Conservation (phyloP, 2,329 filamentous ascomycete species). For the Sarocladiaceae sp. region DNA sequence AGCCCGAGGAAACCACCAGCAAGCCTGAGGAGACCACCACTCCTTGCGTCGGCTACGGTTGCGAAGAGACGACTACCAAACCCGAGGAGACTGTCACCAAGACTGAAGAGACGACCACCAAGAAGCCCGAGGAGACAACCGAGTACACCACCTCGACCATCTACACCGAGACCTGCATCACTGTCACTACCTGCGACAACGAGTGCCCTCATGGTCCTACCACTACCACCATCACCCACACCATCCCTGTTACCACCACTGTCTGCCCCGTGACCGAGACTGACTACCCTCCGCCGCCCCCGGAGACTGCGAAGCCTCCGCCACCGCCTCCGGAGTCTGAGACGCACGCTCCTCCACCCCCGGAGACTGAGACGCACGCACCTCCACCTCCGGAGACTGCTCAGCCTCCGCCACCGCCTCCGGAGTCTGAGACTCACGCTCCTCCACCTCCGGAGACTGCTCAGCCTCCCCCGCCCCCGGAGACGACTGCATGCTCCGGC, state of each 20-base stretch:
- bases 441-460: not conserved
- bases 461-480: not conserved
- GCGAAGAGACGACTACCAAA: conserved; percentile 17
- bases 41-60: conserved; percentile 10
- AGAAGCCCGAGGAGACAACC: conserved; percentile 8
- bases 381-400: not conserved
- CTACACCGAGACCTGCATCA: conserved; percentile 18
- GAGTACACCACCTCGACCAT: conserved; percentile 18
- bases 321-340: not conserved
- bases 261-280: conserved; percentile 12
- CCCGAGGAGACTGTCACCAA: conserved; percentile 13
- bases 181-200: conserved; percentile 15
- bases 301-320: not conserved
- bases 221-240: conserved; percentile 13
- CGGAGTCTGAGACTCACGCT: not conserved
- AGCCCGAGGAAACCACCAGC: conserved; percentile 19
- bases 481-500: not conserved
- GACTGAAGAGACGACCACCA: not conserved
- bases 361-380: not conserved
- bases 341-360: not conserved
- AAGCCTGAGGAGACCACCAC: conserved; percentile 23
- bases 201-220: conserved; percentile 15
- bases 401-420: not conserved
- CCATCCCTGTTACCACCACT: conserved; percentile 12
- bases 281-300: conserved; percentile 10